phyloP scores from a whole-genome alignment of 129 eudicot genomes.

The Flaveria bidentis region DNA sequence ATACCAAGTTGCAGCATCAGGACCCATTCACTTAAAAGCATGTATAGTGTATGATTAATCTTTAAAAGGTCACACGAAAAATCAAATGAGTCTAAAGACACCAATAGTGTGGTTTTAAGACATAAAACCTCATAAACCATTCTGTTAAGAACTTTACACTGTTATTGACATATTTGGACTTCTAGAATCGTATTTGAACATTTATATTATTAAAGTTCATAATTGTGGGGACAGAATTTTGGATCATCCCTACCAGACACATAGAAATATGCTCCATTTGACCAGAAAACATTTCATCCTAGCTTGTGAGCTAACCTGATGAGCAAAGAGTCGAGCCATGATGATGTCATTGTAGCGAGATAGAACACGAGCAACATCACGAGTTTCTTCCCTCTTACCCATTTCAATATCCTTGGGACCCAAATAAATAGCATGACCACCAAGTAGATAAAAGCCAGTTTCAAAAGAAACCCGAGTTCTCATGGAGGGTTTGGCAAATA shows the following conservation, averaged over 20 bases:
- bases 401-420: conserved; percentile 97
- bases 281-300: not conserved
- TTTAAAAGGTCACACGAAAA: too few relatives aligned
- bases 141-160: not conserved
- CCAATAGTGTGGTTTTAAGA: not conserved
- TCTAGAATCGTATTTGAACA: not conserved
- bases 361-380: conserved; percentile 93
- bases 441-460: conserved; percentile 86
- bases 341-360: conserved; percentile 93
- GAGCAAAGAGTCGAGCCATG: conserved; percentile 99
- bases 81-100: not conserved
- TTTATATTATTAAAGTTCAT: too few relatives aligned
- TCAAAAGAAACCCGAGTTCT: conserved; percentile 96
- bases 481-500: conserved; percentile 99
- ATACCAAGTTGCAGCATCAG: not conserved
- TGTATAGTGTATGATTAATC: too few relatives aligned
- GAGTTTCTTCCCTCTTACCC: conserved; percentile 99
- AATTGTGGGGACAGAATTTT: not conserved
- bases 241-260: not conserved
- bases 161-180: not conserved
- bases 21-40: too few relatives aligned
- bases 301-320: conserved; percentile 81
- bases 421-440: conserved; percentile 92
- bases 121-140: not conserved
- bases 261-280: not conserved